Base-by-base conservation (phyloP, 2,329 filamentous ascomycete genomes). In the Coccinonectria pachysandricola region DNA sequence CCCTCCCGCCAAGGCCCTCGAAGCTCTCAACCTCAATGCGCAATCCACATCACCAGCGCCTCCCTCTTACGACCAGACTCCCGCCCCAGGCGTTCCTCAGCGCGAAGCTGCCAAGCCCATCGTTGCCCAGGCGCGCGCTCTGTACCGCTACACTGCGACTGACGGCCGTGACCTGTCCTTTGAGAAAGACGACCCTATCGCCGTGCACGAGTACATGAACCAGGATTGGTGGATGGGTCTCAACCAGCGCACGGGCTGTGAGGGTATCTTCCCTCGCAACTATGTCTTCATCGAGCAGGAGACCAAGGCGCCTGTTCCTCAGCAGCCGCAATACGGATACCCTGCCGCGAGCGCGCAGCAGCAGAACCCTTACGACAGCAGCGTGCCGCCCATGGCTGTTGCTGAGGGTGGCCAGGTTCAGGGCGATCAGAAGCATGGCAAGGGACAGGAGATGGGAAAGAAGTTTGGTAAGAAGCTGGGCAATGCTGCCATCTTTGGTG, bases 391-490 rank as follows among this genome's bases (percentile, higher is more conserved):
- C 13, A 68, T 91, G 57, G 81, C 82, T 22, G 71, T 91, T 3
- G 73, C 75, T 19, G 67, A 83, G 26, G 66, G 64, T 28, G 52
- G 57, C 30, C 53, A 52, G 34, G 51, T 44, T 15, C 41, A 42
- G 21, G 32, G 32, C 9, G 16, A 24, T 4, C 45, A 51, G 17
- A 60, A 60, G 8, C 64, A 62, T 50, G 42, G 39, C 38, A 91
- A 91, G 62, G 62, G 76, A 10, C 68, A 75, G 37, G 68, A 84
- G 56, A 71, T 76, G 30, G 86, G 84, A 30, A 94, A 94, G 75
- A 95, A 95, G 62, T 82, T 95, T 57, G 87, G 88, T 41, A 93
- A 92, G 73, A 96, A 95, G 67, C 44, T 63, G 22, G 88, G 88
- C 6, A 76, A 77, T 44, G 68, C 70, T 22, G 85, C 86, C 15